Evolutionary conservation across 1,284 basidiomycete genomes (phyloP), one percentile per base, ranked within the genome.

Genomic region (Heliocybe sulcata): DNA sequence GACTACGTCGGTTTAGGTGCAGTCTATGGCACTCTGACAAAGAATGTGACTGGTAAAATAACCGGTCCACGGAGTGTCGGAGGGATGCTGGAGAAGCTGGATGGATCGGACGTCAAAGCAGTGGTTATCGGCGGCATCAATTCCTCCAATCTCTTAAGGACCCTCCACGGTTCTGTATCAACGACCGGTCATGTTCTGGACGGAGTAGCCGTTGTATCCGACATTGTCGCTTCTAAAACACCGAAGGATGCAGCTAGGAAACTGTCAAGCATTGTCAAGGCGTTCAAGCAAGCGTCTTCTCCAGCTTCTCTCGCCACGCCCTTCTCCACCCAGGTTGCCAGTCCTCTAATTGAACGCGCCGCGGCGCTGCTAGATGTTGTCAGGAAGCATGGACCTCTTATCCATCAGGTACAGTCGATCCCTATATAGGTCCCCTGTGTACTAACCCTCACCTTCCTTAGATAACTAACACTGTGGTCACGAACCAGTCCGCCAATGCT

Each of bases 381-480:
- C 22, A 74, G 77, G 60, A 66, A 71, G 26, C 65, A 73, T 16
- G 82, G 76, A 14, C 92, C 92, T 1, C 74, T 95, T 14, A 77
- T 94, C 19, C 92, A 95, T 64, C 92, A 94, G 72, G 91, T 90
- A 60, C 45, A 68, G 51, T 53, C 20, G 33, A 27, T 56, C 16
- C 4, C 23, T 20, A 9, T 35, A 48, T 16, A n/a, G 11, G 38
- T 20, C 45, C 4, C 2, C 12, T 23, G n/a, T n/a, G 6, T 25
- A 33, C 33, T 61, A 56, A 62, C 25, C 59, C 57, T 33, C 25
- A 25, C 20, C 20, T 3, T 45, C 19, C 25, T 14, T 62, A 95
- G 87, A 93, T 96, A 61, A 96, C 94, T 1, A 96, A 96, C 64
- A 86, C 80, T 53, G 94, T 98, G 31, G 93, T 94, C 25, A 85